phyloP scores from a whole-genome alignment of 2,329 filamentous ascomycete species.

The Didymella keratinophila region DNA sequence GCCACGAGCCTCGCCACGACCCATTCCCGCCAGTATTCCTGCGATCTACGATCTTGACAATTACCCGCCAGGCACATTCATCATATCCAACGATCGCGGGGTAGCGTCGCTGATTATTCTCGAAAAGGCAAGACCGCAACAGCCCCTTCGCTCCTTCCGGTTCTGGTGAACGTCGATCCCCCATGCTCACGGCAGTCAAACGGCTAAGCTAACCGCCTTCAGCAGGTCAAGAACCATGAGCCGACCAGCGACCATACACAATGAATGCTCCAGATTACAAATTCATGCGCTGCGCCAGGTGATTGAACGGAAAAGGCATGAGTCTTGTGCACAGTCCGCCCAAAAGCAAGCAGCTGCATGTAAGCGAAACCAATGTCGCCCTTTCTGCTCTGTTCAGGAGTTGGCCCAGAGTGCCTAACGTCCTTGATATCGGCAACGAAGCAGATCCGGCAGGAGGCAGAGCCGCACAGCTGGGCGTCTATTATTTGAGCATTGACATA shows the following conservation, averaged over 20 bases:
- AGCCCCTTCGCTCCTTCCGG: constrained; percentile 14
- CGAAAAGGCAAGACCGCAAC: not conserved
- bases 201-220: constrained; percentile 15
- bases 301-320: not conserved
- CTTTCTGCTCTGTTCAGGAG: constrained; percentile 18
- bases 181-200: constrained; percentile 12
- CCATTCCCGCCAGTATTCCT: constrained; percentile 17
- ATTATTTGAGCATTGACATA: not conserved
- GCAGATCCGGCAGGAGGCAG: constrained; percentile 17
- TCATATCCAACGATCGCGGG: constrained; percentile 6
- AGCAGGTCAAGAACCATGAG: constrained; percentile 17
- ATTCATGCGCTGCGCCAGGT: constrained; percentile 15
- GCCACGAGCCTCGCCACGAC: not conserved
- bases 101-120: constrained; percentile 15
- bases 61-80: not conserved
- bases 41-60: constrained; percentile 6
- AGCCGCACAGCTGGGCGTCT: not conserved
- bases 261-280: constrained; percentile 2
- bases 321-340: constrained; percentile 5
- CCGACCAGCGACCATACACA: not conserved
- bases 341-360: constrained; percentile 4
- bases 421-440: constrained; percentile 4
- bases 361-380: constrained; percentile 12
- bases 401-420: constrained; percentile 2
- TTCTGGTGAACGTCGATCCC: constrained; percentile 19